phyloP scores from a whole-genome alignment of 169 alveolate genomes.

The Theileria orientalis region DNA sequence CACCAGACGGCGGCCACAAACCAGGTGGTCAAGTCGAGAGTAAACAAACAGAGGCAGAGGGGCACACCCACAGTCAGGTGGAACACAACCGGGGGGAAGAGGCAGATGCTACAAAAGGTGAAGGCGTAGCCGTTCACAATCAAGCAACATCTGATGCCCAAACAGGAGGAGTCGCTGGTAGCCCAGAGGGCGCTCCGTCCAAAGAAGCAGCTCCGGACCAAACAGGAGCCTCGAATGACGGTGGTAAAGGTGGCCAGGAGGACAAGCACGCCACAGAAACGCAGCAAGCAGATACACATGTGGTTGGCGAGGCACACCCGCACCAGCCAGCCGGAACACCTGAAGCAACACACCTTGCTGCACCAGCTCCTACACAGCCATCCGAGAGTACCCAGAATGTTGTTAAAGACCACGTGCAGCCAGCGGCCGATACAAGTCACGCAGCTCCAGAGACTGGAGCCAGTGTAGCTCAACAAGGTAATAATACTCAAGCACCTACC shows the following conservation, averaged over 20 bases:
- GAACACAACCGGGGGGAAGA: background rate
- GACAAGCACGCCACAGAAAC: background rate
- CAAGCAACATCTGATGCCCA: too few relatives aligned
- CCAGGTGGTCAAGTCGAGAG: background rate
- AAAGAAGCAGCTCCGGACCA: too few relatives aligned
- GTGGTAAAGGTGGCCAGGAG: background rate
- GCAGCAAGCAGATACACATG: background rate
- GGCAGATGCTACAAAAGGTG: slow-evolving; percentile 3
- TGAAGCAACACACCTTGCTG: background rate
- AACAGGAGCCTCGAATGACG: background rate
- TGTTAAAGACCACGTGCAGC: background rate
- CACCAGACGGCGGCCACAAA: background rate
- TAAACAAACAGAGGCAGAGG: background rate
- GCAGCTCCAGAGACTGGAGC: too few relatives aligned
- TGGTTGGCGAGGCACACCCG: background rate
- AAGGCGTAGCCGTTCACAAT: background rate
- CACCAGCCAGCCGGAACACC: background rate
- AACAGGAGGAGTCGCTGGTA: too few relatives aligned
- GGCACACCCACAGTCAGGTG: background rate
- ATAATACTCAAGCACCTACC: background rate
- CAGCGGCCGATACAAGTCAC: background rate
- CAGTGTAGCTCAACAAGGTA: too few relatives aligned
- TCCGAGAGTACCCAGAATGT: background rate
- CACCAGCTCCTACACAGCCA: background rate
- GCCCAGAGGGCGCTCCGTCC: too few relatives aligned